Base-by-base conservation (phyloP, 805 yeast species). In the Kodamaea nitidulidarum region DNA sequence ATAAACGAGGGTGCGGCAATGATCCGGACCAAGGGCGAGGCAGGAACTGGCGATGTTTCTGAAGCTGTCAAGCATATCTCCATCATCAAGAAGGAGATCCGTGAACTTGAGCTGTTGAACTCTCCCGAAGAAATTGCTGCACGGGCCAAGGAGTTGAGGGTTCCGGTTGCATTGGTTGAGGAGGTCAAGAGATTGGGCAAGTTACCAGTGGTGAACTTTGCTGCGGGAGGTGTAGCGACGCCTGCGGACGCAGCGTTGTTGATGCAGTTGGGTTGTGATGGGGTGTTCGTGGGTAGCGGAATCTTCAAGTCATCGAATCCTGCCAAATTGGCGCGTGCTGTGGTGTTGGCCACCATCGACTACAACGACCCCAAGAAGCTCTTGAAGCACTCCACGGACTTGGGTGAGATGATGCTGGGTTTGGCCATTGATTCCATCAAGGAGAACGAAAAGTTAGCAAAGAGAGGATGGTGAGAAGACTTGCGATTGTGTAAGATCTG, bases 211-310 rank as follows among this genome's bases (percentile, higher is more conserved):
- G 93, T 85, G 40, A 84, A 83, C 65, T 84, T 84, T 55, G 91
- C 93, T 29, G 93, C 93, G 20, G 95, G 95, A 31, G 95, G 95
- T 43, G 82, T 84, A 37, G 93, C 95, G 7, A 82, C 95, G 9
- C 95, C 95, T 24, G 80, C 90, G 7, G 95, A 84, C 60, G 95
- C 95, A 17, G 93, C 93, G 15, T 63, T 85, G 47, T 78, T 86
- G 60, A 84, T 85, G 88, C 83, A 80, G 55, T 62, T 81, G 45
- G 88, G 88, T n/a, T 78, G 84, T 52, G 88, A 81, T 55, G 88
- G 88, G 45, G 84, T 81, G 21, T 81, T 81, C 51, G 88, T 80
- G 18, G 87, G 87, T 14, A 80, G 87, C 3, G 93, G 93, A 17
- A 84, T 84, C 47, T 84, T 84, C 75, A 79, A 80, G 60, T 78